Conservation (phyloP, 116 monocot species). For the Trichopus zeylanicus region DNA sequence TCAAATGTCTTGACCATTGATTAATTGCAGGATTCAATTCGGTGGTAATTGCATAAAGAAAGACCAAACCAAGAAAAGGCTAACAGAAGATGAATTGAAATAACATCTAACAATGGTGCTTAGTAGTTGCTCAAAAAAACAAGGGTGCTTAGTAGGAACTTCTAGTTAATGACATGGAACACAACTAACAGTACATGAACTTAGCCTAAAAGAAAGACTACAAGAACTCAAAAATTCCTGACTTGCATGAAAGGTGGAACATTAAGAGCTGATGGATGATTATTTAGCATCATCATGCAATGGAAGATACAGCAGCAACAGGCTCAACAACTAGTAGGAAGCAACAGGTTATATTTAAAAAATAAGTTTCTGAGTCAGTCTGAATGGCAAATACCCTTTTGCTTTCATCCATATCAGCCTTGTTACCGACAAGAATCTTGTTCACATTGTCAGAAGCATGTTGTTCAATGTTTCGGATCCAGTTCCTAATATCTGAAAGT, state of each 20-base stretch:
- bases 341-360: not conserved
- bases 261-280: not conserved
- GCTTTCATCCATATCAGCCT: constrained; percentile 96
- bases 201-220: no score
- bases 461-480: constrained; percentile 89
- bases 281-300: not conserved
- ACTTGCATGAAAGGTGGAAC: not conserved
- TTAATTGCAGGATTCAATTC: not conserved
- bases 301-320: not conserved
- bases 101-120: no score
- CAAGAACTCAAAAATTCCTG: not conserved
- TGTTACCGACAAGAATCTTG: constrained; percentile 85
- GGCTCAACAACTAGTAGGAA: not conserved
- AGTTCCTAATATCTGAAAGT: constrained; percentile 74
- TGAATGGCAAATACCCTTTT: constrained; percentile 47
- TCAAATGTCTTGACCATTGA: not conserved
- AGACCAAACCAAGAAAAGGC: no score
- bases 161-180: no score
- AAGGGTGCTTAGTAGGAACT: no score
- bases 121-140: no score
- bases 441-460: constrained; percentile 91
- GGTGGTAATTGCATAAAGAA: no score
- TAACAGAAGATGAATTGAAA: no score
- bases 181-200: no score
- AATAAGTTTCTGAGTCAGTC: not conserved